Evolutionary conservation across 352 stramenopile species (phyloP).

Genomic region (Phytophthora meadii): DNA sequence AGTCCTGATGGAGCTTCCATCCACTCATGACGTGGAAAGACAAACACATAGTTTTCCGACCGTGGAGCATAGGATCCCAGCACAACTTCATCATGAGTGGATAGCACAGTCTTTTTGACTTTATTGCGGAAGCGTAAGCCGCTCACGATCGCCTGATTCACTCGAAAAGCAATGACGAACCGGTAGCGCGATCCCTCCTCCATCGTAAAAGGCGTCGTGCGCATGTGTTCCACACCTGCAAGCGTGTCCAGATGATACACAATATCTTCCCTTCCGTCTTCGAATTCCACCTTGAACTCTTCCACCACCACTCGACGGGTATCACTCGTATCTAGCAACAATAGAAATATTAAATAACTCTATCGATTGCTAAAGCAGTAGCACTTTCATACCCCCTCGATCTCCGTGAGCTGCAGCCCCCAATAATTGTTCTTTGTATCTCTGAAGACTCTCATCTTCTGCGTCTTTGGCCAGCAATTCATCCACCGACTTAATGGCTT

Average conservation of each 20-base stretch:
- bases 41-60: slow-evolving; percentile 79
- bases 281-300: slow-evolving; percentile 89
- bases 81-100: slow-evolving; percentile 80
- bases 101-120: slow-evolving; percentile 85
- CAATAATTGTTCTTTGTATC: slow-evolving; percentile 89
- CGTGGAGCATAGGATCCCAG: slow-evolving; percentile 86
- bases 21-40: slow-evolving; percentile 82
- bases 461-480: slow-evolving; percentile 81
- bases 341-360: background rate
- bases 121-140: slow-evolving; percentile 89
- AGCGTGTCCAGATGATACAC: slow-evolving; percentile 79
- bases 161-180: slow-evolving; percentile 85
- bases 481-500: slow-evolving; percentile 66
- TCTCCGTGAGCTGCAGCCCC: slow-evolving; percentile 81
- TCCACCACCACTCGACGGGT: slow-evolving; percentile 80
- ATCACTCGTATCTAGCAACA: slow-evolving; percentile 56
- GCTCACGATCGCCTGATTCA: slow-evolving; percentile 88
- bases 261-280: slow-evolving; percentile 69
- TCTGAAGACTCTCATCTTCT: slow-evolving; percentile 82
- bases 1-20: slow-evolving; percentile 85
- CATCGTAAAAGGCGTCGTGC: slow-evolving; percentile 75
- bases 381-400: slow-evolving; percentile 56
- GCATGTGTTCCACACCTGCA: slow-evolving; percentile 73
- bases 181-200: slow-evolving; percentile 83
- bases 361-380: no score